Evolutionary conservation across 176 grass and related monocot species (phyloP).

Genomic region (Lolium perenne): DNA sequence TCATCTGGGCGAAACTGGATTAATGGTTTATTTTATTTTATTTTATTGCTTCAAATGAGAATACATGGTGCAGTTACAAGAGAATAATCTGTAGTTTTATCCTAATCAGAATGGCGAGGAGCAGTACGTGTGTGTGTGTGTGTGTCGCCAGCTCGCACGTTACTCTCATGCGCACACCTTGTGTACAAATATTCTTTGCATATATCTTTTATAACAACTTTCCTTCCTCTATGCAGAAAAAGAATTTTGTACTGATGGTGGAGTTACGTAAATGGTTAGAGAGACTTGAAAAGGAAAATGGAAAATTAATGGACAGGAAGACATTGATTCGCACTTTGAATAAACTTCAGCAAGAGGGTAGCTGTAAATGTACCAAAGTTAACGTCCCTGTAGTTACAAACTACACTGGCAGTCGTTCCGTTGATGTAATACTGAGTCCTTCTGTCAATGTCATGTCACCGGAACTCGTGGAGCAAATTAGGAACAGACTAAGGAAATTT

Average conservation of each 20-base stretch:
- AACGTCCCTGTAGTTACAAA: conserved; percentile 78
- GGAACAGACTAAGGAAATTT: conserved; percentile 71
- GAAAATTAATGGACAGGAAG: conserved; percentile 78
- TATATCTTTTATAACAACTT: conserved; percentile 15
- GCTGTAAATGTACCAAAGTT: conserved; percentile 76
- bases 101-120: neutral
- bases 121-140: neutral
- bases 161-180: neutral
- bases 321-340: conserved; percentile 81
- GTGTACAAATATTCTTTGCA: neutral
- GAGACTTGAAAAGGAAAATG: conserved; percentile 71
- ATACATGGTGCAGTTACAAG: neutral
- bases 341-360: conserved; percentile 80
- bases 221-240: conserved; percentile 55
- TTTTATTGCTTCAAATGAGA: neutral
- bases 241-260: conserved; percentile 69
- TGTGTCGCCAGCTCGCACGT: too few species aligned
- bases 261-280: conserved; percentile 88
- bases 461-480: conserved; percentile 80
- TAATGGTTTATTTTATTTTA: neutral
- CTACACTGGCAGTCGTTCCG: conserved; percentile 63
- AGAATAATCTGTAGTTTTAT: neutral
- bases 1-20: conserved; percentile 16
- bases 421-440: conserved; percentile 82
- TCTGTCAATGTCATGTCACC: conserved; percentile 62